Conservation (phyloP, 2,329 filamentous ascomycete species). For the Fusarium buharicum region DNA sequence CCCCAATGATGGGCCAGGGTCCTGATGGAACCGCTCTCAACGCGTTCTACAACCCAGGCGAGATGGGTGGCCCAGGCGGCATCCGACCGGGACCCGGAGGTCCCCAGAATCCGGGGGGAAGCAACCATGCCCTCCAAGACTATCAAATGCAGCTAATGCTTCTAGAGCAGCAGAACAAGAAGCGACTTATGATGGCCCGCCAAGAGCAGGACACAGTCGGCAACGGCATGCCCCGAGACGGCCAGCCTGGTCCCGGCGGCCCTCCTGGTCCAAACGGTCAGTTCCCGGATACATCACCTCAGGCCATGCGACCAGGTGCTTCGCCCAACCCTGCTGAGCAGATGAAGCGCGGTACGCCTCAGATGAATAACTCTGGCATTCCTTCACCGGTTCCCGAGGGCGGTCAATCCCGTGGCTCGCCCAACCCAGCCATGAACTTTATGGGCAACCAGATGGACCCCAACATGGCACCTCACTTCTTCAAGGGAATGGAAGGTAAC, state of each 20-base stretch:
- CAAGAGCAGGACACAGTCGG: conserved; percentile 76
- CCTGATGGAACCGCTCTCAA: conserved; percentile 69
- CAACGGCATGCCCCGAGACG: conserved; percentile 59
- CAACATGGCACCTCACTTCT: conserved; percentile 68
- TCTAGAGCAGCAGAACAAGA: conserved; percentile 88
- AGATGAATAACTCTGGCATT: conserved; percentile 75
- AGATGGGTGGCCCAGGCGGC: conserved; percentile 66
- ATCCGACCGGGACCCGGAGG: conserved; percentile 67
- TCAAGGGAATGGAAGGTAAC: conserved; percentile 65
- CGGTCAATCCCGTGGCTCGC: conserved; percentile 72
- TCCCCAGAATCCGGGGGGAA: conserved; percentile 60
- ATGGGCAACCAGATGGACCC: conserved; percentile 72
- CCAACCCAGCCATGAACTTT: conserved; percentile 70
- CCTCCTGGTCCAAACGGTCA: conserved; percentile 68
- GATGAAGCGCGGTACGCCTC: conserved; percentile 81
- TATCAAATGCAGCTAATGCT: conserved; percentile 93
- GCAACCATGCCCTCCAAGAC: conserved; percentile 85
- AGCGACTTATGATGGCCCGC: conserved; percentile 83
- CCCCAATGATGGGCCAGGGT: conserved; percentile 82
- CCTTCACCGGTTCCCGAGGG: conserved; percentile 78
- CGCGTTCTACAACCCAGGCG: conserved; percentile 71
- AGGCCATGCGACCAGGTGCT: conserved; percentile 73
- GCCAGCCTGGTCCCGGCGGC: conserved; percentile 64
- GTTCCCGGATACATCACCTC: conserved; percentile 77
- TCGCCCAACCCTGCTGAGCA: conserved; percentile 82